Base-by-base conservation (phyloP, 306 rosid species). In the Trifolium fragiferum region DNA sequence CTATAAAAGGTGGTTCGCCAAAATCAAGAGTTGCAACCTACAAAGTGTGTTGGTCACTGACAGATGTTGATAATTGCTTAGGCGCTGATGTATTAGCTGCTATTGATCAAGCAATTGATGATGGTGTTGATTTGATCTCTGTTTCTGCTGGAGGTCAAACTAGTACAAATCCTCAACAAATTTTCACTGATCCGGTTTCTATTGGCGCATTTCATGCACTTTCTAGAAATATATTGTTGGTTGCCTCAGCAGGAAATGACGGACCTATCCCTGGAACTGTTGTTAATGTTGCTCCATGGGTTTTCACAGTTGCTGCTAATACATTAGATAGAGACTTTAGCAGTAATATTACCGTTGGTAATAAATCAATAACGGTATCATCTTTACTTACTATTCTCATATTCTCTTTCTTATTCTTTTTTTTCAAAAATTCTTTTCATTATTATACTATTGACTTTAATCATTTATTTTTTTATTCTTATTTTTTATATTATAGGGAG, bases 1-100 rank as follows among this genome's bases (percentile, higher is more conserved):
- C 81, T 0, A 89, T 96, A 0, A 89, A 90, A 53, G 98, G 98
- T 8, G 98, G 98, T 2, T 89, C 98, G 1, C 96, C 97, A 0
- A 88, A 60, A 43, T 90, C 95, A 30, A 81, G 87, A 0, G 87
- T 92, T 49, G 99, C 86, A 40, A 78, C 92, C 0, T 94, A 94
- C 81, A 94, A 92, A 72, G 95, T 81, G 7, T 91, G 97, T 12
- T 91, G 94, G 94, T 77, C 79, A 0, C 68, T 16, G 5, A 15
- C 49, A 0, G 46, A 50, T 5, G 33, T 14, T 0, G 70, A 68
- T 0, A 60, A 63, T 1, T 94, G 98, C 78, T 74, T 10, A 5
- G 92, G 82, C 9, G 89, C 94, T 0, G 98, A 94, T 44, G 44
- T 89, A 0, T 2, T 93, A 16, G 84, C 88, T 0, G 98, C 83